Base-by-base conservation (phyloP, 345 rosid genomes). In the Eutrema japonicum region DNA sequence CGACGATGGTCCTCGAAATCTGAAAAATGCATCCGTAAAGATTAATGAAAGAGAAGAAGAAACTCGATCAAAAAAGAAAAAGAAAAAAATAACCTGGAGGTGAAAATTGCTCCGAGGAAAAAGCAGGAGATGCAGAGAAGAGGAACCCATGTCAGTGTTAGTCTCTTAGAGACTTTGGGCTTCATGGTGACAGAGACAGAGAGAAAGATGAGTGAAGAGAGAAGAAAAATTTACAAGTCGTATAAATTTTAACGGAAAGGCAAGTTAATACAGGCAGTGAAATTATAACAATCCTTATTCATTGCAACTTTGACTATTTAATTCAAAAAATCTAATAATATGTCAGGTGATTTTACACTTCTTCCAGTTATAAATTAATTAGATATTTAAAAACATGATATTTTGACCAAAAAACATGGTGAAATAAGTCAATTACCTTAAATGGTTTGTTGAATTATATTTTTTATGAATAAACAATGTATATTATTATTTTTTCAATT, bases 21-120 rank as follows among this genome's bases (percentile, higher is more conserved):
- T 40, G 71, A 52, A 61, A 42, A 26, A 48, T 8, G 61, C 66
- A 68, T 18, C 41, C 30, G 51, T 71, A 40, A 1, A 45, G 56
- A 55, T 36, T 14, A 8, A 56, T 29, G 59, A 46, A 60, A 12
- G 41, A 4, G 7, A 9, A 18, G 5, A 58, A 45, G 5, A 13
- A 63, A 43, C 43, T 41, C 42, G 2, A 41, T 1, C 27, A 14
- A 10, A 36, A 26, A 36, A 36, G 1, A 22, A 56, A 2, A 22
- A 56, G 1, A 56, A 57, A 14, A 50, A 0, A 14, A 18, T 8
- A 36, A 95, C 98, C 92, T 83, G 84, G 81, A 80, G 63, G 89
- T 83, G 89, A 88, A 77, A 81, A 90, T 73, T 66, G 87, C 71
- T 63, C 99, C 99, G 61, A 92, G 86, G 68, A 80, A 75, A 74